Evolutionary conservation across 768 basidiomycete species (phyloP).

Genomic region (Lentinus tigrinus): DNA sequence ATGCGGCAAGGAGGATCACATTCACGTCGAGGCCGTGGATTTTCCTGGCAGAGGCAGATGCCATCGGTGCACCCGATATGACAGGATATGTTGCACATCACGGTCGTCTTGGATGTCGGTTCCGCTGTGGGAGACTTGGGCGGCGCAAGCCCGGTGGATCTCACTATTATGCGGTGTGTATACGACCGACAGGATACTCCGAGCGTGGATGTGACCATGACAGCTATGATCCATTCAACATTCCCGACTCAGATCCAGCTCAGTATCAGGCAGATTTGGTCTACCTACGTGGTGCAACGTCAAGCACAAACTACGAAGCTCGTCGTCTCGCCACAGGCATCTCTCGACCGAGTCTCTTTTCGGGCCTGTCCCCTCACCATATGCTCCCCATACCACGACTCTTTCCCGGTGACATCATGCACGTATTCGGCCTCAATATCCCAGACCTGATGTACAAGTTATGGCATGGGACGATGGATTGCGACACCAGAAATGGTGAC

Average conservation of each 20-base stretch:
- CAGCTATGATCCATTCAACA: conserved; percentile 24
- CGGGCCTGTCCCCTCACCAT: conserved; percentile 26
- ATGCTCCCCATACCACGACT: conserved; percentile 28
- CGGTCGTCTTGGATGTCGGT: conserved; percentile 34
- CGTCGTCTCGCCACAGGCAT: conserved; percentile 33
- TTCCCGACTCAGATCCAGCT: not conserved
- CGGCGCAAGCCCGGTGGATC: conserved; percentile 25
- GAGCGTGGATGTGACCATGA: conserved; percentile 28
- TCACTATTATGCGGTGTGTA: conserved; percentile 34
- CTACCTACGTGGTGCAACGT: conserved; percentile 17
- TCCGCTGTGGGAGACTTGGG: conserved; percentile 31
- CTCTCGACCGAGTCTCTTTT: conserved; percentile 34
- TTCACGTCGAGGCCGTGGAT: conserved; percentile 1
- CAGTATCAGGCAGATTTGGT: conserved; percentile 22
- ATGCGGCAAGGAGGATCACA: conserved; percentile 7
- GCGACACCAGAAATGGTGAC: no score
- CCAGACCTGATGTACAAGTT: conserved; percentile 32
- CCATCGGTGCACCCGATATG: conserved; percentile 16
- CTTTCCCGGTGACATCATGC: conserved; percentile 40
- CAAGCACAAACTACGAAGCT: conserved; percentile 25
- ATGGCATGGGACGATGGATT: conserved; percentile 33
- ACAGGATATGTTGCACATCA: conserved; percentile 36
- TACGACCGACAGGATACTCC: conserved; percentile 24
- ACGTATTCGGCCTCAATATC: conserved; percentile 37
- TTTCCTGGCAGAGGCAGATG: conserved; percentile 4